Conservation (phyloP, 2,329 filamentous ascomycete species). For the Cytospora piceicola region DNA sequence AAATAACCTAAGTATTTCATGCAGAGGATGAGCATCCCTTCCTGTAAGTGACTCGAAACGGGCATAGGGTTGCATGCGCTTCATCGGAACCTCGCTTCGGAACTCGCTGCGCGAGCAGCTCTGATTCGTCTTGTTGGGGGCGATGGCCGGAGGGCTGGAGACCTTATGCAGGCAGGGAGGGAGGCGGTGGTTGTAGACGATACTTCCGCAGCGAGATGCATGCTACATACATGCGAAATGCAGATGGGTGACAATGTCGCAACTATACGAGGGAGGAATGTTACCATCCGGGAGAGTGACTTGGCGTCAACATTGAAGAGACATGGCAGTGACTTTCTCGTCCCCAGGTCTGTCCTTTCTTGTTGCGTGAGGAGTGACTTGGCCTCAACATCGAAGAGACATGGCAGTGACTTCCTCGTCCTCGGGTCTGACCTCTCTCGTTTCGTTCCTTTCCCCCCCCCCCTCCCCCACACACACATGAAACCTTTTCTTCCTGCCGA, state of each 20-base stretch:
- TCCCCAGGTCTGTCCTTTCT: neutral
- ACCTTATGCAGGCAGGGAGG: neutral
- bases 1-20: neutral
- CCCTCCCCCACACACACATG: neutral
- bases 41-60: constrained; percentile 25
- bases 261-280: neutral
- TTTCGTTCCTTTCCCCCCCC: neutral
- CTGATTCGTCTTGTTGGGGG: constrained; percentile 1
- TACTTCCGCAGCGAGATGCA: neutral
- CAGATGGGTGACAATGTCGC: neutral
- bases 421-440: neutral
- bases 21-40: constrained; percentile 10
- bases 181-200: neutral
- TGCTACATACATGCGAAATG: constrained; percentile 5
- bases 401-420: constrained; percentile 15
- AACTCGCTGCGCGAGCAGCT: neutral
- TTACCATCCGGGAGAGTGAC: constrained; percentile 2
- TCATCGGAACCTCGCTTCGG: constrained; percentile 8
- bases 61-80: constrained; percentile 19
- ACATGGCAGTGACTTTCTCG: constrained; percentile 20
- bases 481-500: neutral
- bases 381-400: constrained; percentile 1
- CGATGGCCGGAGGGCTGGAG: constrained; percentile 1
- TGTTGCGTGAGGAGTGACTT: constrained; percentile 13
- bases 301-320: constrained; percentile 1